Percentiles rank a stretch among this genome's conserved stretches.
Conservation (phyloP, 352 stramenopile genomes). For the Globisporangium nunn region DNA sequence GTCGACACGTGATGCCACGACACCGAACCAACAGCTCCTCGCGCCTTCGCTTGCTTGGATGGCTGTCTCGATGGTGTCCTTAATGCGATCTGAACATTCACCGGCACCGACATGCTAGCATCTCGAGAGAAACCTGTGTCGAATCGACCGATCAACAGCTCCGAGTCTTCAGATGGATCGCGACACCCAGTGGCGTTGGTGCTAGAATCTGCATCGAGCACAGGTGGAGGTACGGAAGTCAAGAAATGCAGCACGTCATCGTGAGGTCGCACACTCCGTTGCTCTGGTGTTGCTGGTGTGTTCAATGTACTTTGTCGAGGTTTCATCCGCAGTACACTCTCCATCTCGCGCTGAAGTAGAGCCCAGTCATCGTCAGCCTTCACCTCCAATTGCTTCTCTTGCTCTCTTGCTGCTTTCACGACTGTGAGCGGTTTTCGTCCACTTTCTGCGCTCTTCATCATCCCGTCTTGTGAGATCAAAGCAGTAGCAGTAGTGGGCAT, state of each 20-base stretch:
- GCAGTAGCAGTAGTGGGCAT: not conserved
- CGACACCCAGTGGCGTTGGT: too few relatives aligned
- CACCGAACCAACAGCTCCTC: not conserved
- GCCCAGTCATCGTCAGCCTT: conserved; percentile 2
- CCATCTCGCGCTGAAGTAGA: conserved; percentile 10
- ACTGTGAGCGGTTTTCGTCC: not conserved
- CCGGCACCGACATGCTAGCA: not conserved
- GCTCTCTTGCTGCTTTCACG: not conserved
- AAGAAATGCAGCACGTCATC: conserved; percentile 19
- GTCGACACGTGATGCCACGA: conserved; percentile 39
- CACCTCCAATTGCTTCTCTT: not conserved
- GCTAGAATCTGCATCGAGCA: not conserved
- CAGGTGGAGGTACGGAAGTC: conserved; percentile 9
- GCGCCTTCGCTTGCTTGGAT: conserved; percentile 1
- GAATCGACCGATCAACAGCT: not conserved
- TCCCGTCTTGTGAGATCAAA: not conserved
- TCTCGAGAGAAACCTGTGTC: not conserved
- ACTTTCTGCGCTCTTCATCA: not conserved
- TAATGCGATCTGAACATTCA: not conserved
- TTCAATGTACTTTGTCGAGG: not conserved
- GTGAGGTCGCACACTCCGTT: not conserved
- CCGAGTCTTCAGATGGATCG: not conserved
- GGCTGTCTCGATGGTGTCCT: not conserved
- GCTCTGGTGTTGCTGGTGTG: not conserved
- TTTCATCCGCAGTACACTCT: conserved; percentile 9